A percentile compares a stretch with the other conserved stretches of the same genome.
Conservation (phyloP, 495 filamentous ascomycete genomes). For the Parathielavia appendiculata region DNA sequence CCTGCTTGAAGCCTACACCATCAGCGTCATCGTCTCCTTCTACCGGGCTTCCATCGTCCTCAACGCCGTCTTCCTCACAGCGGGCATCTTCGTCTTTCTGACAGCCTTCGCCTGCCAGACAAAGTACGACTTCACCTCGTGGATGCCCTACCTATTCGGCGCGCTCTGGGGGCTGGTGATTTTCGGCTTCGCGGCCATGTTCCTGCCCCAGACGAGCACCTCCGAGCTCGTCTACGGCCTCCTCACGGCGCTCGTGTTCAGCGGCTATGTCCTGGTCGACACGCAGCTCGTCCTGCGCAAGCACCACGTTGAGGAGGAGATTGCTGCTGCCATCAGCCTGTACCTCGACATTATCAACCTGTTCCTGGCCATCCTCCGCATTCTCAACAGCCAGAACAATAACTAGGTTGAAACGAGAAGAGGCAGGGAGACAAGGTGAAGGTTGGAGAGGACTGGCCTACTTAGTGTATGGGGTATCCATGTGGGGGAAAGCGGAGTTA, state of each 20-base stretch:
- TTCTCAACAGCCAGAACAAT: conserved; percentile 82
- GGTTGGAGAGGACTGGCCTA: too few species aligned
- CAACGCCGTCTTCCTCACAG: conserved; percentile 83
- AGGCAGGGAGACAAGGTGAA: too few species aligned
- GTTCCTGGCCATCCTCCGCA: conserved; percentile 87
- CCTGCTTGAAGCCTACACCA: conserved; percentile 83
- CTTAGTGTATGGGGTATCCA: background rate
- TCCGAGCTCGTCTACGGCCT: conserved; percentile 80
- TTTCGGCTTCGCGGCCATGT: conserved; percentile 83
- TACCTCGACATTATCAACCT: conserved; percentile 97
- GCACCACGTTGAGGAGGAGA: conserved; percentile 98
- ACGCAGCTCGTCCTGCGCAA: conserved; percentile 92
- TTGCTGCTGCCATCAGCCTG: conserved; percentile 88
- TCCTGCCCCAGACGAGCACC: conserved; percentile 73
- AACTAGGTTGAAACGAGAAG: conserved; percentile 49
- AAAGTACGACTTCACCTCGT: conserved; percentile 95
- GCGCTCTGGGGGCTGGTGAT: conserved; percentile 83
- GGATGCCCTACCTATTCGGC: conserved; percentile 94
- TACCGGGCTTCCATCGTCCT: conserved; percentile 77
- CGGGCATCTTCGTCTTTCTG: conserved; percentile 87
- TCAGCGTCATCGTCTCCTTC: conserved; percentile 86
- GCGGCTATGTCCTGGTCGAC: conserved; percentile 89
- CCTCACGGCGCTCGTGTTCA: conserved; percentile 79
- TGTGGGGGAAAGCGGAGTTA: too few species aligned
- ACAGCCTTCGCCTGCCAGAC: conserved; percentile 95